Percentiles rank a stretch among this genome's conserved stretches.
Evolutionary conservation across 2,329 filamentous ascomycete genomes (phyloP).

Genomic region (Botrytis medusae): DNA sequence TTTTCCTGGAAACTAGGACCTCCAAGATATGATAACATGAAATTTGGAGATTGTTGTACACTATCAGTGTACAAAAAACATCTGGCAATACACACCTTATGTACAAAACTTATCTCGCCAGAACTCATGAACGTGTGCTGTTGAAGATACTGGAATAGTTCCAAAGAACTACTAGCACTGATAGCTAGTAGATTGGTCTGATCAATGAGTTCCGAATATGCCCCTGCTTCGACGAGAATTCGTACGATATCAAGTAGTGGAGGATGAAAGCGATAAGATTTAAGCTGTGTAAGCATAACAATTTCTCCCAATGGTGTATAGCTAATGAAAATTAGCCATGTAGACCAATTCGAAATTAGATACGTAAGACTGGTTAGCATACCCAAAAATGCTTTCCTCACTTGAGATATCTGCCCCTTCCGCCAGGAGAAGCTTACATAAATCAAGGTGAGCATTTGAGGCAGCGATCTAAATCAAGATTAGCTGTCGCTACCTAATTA

Average conservation of each 20-base stretch:
- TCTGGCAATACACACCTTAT: not conserved
- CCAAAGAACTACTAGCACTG: not conserved
- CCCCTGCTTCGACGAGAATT: not conserved
- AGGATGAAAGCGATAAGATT: too few relatives aligned
- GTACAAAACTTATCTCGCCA: not conserved
- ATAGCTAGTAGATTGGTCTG: accelerated
- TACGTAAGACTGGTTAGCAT: not conserved
- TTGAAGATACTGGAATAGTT: not conserved
- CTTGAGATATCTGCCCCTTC: not conserved
- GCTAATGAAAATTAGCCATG: not conserved
- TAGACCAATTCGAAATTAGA: not conserved
- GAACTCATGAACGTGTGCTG: not conserved
- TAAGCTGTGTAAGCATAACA: too few relatives aligned
- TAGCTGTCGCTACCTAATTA: not conserved
- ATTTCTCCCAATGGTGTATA: not conserved
- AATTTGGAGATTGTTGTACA: not conserved
- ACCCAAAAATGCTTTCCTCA: accelerated
- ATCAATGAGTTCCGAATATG: not conserved
- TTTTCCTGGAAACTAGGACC: not conserved
- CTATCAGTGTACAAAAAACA: accelerated
- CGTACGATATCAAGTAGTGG: not conserved
- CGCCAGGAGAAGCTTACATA: not conserved
- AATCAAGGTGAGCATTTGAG: not conserved
- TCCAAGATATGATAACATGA: not conserved
- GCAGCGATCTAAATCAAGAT: not conserved